Conservation (phyloP, 2,329 filamentous ascomycete species). For the Sporothrix schenckii region DNA sequence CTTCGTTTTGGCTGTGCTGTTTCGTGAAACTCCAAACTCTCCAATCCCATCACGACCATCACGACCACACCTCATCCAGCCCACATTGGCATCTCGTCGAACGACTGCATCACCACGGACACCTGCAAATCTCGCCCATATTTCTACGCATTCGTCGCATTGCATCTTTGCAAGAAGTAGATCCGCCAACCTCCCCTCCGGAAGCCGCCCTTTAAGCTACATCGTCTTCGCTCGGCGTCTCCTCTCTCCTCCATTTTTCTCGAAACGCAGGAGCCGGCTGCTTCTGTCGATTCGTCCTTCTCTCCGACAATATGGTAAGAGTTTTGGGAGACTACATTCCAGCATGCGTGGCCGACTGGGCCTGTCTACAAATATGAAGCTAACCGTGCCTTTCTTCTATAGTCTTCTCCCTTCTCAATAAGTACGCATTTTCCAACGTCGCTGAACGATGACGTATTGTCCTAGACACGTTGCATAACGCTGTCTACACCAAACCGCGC, state of each 20-base stretch:
- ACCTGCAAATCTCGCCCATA: background rate
- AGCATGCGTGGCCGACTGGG: background rate
- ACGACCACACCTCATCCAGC: constrained; percentile 20
- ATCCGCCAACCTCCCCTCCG: background rate
- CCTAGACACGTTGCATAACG: background rate
- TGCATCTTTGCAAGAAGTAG: background rate
- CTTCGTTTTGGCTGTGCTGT: constrained; percentile 35
- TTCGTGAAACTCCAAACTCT: constrained; percentile 32
- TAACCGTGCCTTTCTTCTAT: constrained; percentile 39
- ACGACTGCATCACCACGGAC: constrained; percentile 24
- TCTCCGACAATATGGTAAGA: constrained; percentile 21
- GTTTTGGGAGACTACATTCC: too few relatives aligned
- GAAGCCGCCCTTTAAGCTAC: constrained; percentile 9
- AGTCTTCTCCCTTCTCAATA: constrained; percentile 95
- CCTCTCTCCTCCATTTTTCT: background rate
- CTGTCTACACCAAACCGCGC: background rate
- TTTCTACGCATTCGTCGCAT: background rate
- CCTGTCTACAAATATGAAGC: constrained; percentile 36
- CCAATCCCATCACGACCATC: constrained; percentile 9
- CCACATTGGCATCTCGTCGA: constrained; percentile 29
- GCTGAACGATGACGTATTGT: background rate
- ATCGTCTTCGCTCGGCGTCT: background rate
- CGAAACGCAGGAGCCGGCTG: constrained; percentile 15
- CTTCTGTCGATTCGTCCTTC: constrained; percentile 29
- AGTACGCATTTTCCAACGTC: constrained; percentile 60